Base-by-base conservation (phyloP, 164 flowering plant genomes). In the Santalum album region DNA sequence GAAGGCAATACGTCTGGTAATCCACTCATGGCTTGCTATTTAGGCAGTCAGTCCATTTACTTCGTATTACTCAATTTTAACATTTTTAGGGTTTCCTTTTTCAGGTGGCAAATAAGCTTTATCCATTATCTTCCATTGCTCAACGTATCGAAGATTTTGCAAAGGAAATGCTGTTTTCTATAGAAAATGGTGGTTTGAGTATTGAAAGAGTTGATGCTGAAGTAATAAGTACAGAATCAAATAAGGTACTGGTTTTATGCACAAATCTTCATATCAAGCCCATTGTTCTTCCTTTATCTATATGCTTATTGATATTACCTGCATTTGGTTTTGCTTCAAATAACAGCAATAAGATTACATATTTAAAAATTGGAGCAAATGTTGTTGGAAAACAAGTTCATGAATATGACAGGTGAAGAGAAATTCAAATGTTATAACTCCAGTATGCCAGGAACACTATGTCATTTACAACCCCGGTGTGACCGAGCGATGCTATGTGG, bases 1-100 rank as follows among this genome's bases (percentile, higher is more conserved):
- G 90, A 90, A 87, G 77, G 97, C 99, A 49, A 90, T 94, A 63
- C 95, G 99, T 40, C 76, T 94, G 96, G 99, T 94, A 90, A 20
- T 50, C 7, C 29, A 17, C 52, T 12, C 25, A 43, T 14, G 45
- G 52, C 57, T 70, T 65, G 12, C 32, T 20, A 26, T 64, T 47
- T 22, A 59, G 43, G 40, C 23, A 52, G 39, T 42, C 15, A 44
- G 26, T 11, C 21, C 1, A 9, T 18, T 16, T 36, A 15, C 23
- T 65, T 64, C 0, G 25, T 40, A 21, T 45, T 39, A 1, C 53
- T 34, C 55, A 48, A 24, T 60, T 57, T 24, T 22, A 20, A 14
- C 42, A 25, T 54, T 12, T 57, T 59, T 47, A 25, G 21, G 48
- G 39, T 56, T 25, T n/a, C 18, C 60, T 47, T 62, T 69, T 64